Evolutionary conservation across 768 basidiomycete species (phyloP), one percentile per base, ranked within the genome.

Genomic region (Strobilomyces dryophilus): DNA sequence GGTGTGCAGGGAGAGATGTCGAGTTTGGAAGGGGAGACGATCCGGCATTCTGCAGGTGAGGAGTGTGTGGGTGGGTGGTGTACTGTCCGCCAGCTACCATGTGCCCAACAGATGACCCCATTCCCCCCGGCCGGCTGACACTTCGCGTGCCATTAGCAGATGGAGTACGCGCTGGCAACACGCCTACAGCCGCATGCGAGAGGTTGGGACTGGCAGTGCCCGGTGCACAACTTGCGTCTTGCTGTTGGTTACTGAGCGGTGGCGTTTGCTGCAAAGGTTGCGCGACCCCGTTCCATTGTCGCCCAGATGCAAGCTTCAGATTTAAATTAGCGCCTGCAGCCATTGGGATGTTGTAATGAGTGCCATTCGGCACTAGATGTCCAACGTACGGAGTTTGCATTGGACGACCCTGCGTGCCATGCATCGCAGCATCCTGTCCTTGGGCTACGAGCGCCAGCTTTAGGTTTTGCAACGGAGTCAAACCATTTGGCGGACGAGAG

Each of bases 101-200:
- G 21, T 72, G 67, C 6, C 65, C 63, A 9, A 62, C 58, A 34
- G 61, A 46, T 26, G 58, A 26, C 17, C 53, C 55, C 29, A 66
- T 62, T 27, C 26, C 48, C 24, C 60, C 65, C 3, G 59, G 37
- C 44, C 78, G 71, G 62, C 68, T 66, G 12, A 69, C 71, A 21
- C 73, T 71, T 41, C 80, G 78, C n/a, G 74, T 74, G 6, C 83
- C 82, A 59, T 81, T 82, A 18, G 79, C 76, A 0, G 83, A 84
- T 3, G 83, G 79, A 11, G 77, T 76, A 21, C 82, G 76, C 17
- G 60, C 60, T 21, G 76, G 76, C 3, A 75, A 71, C 17, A 52
- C 52, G 48, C 64, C 68, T 35, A 71, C 73, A 10, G 69, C 61
- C n/a, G 72, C 59, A 53, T 77, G 73, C 15, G 49, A 17, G 29